phyloP scores from a whole-genome alignment of 2,329 filamentous ascomycete genomes.

The Alternaria atra region DNA sequence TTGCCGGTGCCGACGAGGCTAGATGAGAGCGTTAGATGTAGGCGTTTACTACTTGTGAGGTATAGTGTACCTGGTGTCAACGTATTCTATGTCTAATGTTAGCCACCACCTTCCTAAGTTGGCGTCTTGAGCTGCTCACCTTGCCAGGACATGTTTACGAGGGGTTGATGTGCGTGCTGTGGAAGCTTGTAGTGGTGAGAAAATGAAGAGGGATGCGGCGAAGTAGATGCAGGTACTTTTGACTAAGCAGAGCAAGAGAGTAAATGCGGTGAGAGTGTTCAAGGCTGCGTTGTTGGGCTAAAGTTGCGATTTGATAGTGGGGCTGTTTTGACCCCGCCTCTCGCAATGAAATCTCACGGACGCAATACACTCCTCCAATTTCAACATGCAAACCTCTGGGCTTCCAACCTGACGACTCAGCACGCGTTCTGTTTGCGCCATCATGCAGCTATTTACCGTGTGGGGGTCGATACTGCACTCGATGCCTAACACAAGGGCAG shows the following conservation, averaged over 20 bases:
- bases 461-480: slow-evolving; percentile 19
- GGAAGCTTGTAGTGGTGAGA: slow-evolving; percentile 29
- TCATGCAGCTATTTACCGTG: slow-evolving; percentile 27
- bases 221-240: slow-evolving; percentile 33
- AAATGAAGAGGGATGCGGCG: slow-evolving; percentile 22
- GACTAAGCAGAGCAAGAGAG: slow-evolving; percentile 35
- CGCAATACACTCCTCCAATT: slow-evolving; percentile 12
- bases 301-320: slow-evolving; percentile 28
- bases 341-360: slow-evolving; percentile 10
- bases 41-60: not conserved
- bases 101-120: slow-evolving; percentile 25
- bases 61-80: slow-evolving; percentile 50
- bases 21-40: slow-evolving; percentile 25
- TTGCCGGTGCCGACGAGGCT: slow-evolving; percentile 56
- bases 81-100: slow-evolving; percentile 49
- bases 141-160: slow-evolving; percentile 55
- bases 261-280: slow-evolving; percentile 35
- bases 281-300: slow-evolving; percentile 28
- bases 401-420: not conserved
- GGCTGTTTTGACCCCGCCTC: slow-evolving; percentile 24
- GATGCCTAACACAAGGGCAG: slow-evolving; percentile 5
- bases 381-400: not conserved
- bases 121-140: slow-evolving; percentile 38
- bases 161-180: slow-evolving; percentile 37
- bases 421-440: slow-evolving; percentile 37